A percentile compares a stretch with the other conserved stretches of the same genome.
phyloP scores from a whole-genome alignment of 352 stramenopile genomes.

The Phytophthora meadii region DNA sequence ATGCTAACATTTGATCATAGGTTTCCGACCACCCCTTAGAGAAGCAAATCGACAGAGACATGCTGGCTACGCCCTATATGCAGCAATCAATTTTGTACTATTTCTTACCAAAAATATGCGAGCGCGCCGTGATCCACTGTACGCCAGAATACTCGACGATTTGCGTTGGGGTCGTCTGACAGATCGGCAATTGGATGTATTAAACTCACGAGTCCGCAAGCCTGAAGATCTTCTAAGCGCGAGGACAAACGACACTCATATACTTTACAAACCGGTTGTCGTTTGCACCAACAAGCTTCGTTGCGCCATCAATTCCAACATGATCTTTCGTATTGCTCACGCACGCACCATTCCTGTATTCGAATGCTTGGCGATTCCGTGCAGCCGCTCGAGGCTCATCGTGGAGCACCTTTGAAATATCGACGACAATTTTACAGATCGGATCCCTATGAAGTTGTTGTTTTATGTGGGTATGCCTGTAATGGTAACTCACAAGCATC shows the following conservation, averaged over 20 bases:
- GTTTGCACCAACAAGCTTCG: slow-evolving; percentile 7
- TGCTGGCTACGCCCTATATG: background rate
- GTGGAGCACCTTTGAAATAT: background rate
- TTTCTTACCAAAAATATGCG: slow-evolving; percentile 5
- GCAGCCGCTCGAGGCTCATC: background rate
- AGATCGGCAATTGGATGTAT: background rate
- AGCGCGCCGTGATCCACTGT: slow-evolving; percentile 9
- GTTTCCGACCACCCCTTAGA: background rate
- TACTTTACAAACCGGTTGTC: slow-evolving; percentile 5
- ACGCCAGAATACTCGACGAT: slow-evolving; percentile 5
- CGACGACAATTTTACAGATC: background rate
- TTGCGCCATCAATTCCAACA: slow-evolving; percentile 1
- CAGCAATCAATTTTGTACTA: background rate
- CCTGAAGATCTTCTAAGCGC: background rate
- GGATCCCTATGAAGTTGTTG: background rate
- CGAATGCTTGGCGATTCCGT: background rate
- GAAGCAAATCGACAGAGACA: background rate
- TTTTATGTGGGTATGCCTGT: slow-evolving; percentile 1
- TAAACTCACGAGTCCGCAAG: slow-evolving; percentile 7
- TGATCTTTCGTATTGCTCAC: slow-evolving; percentile 1
- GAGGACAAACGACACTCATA: background rate
- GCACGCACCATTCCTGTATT: background rate
- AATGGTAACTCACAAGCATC: background rate
- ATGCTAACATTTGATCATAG: background rate
- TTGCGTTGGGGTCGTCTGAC: slow-evolving; percentile 8